phyloP scores from a whole-genome alignment of 1,139 yeast genomes.

The Geotrichum reessii region DNA sequence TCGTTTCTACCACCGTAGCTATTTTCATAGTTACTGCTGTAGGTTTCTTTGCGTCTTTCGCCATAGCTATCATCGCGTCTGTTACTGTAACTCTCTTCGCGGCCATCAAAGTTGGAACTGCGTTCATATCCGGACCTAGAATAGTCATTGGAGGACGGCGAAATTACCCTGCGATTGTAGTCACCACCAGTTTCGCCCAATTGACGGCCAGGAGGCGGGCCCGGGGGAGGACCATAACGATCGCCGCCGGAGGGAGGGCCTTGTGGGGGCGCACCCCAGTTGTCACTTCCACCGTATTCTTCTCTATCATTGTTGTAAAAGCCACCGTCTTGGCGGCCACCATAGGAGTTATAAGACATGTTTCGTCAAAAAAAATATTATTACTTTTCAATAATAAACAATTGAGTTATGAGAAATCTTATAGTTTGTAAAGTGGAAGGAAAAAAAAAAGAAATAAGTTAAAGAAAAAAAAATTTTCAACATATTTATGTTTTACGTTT shows the following conservation, averaged over 20 bases:
- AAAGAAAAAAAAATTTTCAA: neutral
- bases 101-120: neutral
- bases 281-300: neutral
- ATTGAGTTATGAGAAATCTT: neutral
- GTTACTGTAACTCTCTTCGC: neutral
- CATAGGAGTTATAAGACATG: neutral
- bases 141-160: neutral
- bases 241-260: neutral
- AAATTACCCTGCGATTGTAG: neutral
- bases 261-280: neutral
- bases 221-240: neutral
- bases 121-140: neutral
- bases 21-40: neutral
- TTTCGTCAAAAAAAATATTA: too few relatives aligned
- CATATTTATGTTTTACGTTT: neutral
- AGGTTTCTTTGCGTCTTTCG: neutral
- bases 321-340: neutral
- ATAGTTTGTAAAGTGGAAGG: neutral
- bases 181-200: neutral
- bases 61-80: neutral
- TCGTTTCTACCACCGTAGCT: neutral
- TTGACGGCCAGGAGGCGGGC: neutral
- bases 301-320: neutral
- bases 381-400: neutral
- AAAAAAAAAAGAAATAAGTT: neutral